These are phyloP conservation scores for Colletotrichum somersetense DNA, from an alignment of 2,329 filamentous ascomycete genomes.

Conservation along the genomic window DNA sequence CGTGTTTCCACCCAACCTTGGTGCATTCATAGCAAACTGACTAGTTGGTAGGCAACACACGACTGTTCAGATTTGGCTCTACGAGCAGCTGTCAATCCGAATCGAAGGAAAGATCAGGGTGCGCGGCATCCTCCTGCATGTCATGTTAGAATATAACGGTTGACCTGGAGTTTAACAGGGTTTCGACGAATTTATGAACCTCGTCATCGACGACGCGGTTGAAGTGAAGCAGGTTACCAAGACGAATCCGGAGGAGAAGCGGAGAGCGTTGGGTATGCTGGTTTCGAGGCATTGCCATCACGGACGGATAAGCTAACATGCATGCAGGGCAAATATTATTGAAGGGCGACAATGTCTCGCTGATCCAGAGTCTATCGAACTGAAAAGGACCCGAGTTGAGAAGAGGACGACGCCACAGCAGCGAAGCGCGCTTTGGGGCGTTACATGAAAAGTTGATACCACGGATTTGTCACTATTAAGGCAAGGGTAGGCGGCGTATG, in stretches of 20 bases:
- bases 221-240: constrained; percentile 91
- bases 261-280: constrained; percentile 80
- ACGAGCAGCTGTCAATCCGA: constrained; percentile 92
- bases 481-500: constrained; percentile 60
- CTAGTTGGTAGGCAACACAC: constrained; percentile 67
- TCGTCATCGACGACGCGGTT: constrained; percentile 94
- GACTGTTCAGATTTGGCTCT: constrained; percentile 94
- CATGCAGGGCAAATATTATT: constrained; percentile 81
- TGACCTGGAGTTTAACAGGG: constrained; percentile 69
- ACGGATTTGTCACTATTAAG: constrained; percentile 26
- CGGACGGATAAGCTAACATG: constrained; percentile 45
- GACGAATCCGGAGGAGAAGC: constrained; percentile 79
- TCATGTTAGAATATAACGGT: not conserved
- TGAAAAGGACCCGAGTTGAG: constrained; percentile 64
- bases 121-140: constrained; percentile 50
- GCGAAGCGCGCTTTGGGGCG: constrained; percentile 15
- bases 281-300: not conserved
- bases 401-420: constrained; percentile 59
- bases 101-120: constrained; percentile 98
- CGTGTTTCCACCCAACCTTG: constrained; percentile 32
- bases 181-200: constrained; percentile 99
- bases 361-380: constrained; percentile 77
- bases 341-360: constrained; percentile 88
- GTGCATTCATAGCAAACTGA: not conserved
- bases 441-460: constrained; percentile 38